Evolutionary conservation across 2,329 filamentous ascomycete genomes (phyloP), one percentile per base, ranked within the genome.

Genomic region (Colletotrichum melonis): DNA sequence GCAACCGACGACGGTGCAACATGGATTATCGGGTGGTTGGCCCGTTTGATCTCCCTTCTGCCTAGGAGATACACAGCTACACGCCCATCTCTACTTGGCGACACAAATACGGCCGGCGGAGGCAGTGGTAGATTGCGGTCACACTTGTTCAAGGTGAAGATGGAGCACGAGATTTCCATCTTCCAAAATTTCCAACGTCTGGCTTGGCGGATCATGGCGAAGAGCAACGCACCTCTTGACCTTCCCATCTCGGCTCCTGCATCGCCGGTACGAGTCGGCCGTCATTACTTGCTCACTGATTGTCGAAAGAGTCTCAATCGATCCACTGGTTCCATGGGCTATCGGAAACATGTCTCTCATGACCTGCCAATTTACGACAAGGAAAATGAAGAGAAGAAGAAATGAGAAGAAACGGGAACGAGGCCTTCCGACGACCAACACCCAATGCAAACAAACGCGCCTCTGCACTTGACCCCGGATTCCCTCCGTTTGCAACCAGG

Each of bases 121-220:
- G 35, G 59, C 54, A 46, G n/a, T 32, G 30, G 59, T 35, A 38
- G 58, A 69, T 69, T 60, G 35, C 9, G 14, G 59, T 69, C 30
- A 64, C 66, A 72, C 69, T 42, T 59, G 66, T 60, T 42, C 24
- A 22, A 66, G 60, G n/a, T 42, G 19, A 60, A 71, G 56, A 67
- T 56, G 63, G 22, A 70, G 55, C 55, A 26, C 22, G 30, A 42
- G n/a, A 24, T 22, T 16, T 54, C 19, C 14, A 8, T 64, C 24
- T 16, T 49, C n/a, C n/a, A 5, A 11, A 38, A 14, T 46, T 55
- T 26, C 54, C 16, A 24, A 19, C 35, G 4, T 38, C 24, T 12
- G 54, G 11, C 49, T 22, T 22, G 24, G 24, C 14, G 8, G 22
- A 8, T 26, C 52, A 60, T 14, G 26, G 35, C n/a, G 4, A 38